Evolutionary conservation across 495 filamentous ascomycete species (phyloP).

Genomic region (Astrocystis sublimbata): DNA sequence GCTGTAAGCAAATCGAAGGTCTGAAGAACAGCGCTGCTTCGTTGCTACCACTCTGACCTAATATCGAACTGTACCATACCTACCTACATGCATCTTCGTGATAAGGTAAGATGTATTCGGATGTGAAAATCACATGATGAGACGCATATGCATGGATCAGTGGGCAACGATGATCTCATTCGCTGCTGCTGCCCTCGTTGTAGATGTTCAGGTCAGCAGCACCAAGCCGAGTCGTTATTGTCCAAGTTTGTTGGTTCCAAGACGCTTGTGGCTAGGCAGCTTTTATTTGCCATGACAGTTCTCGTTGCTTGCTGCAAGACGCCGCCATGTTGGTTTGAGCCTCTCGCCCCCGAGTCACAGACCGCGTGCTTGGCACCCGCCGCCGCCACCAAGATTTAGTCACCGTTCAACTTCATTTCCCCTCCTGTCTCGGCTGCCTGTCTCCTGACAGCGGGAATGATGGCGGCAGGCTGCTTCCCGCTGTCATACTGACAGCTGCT

Average conservation of each 20-base stretch:
- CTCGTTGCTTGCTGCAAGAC: no score
- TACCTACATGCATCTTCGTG: no score
- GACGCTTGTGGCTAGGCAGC: not conserved
- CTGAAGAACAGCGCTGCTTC: no score
- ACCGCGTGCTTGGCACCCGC: not conserved
- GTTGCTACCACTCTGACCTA: no score
- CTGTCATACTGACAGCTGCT: constrained; percentile 9
- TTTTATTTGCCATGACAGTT: constrained; percentile 5
- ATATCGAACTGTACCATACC: no score
- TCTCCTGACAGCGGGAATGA: constrained; percentile 7
- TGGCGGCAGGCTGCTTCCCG: constrained; percentile 1
- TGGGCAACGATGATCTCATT: not conserved
- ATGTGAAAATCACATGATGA: constrained; percentile 18
- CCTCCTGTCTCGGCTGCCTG: constrained; percentile 4
- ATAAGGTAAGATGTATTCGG: no score
- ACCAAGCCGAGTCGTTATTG: not conserved
- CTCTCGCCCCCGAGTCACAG: not conserved
- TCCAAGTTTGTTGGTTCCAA: constrained; percentile 4
- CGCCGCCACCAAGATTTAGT: not conserved
- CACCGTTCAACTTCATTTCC: not conserved
- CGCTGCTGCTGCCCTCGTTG: not conserved
- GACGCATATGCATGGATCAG: constrained; percentile 17
- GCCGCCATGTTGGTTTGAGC: constrained; percentile 6
- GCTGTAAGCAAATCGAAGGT: no score
- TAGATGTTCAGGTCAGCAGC: not conserved